Percentiles rank a stretch among this genome's conserved stretches.
These are phyloP conservation scores for Dothideomycetidae sp. DNA, from an alignment of 2,329 filamentous ascomycete genomes.

Conservation along the genomic window DNA sequence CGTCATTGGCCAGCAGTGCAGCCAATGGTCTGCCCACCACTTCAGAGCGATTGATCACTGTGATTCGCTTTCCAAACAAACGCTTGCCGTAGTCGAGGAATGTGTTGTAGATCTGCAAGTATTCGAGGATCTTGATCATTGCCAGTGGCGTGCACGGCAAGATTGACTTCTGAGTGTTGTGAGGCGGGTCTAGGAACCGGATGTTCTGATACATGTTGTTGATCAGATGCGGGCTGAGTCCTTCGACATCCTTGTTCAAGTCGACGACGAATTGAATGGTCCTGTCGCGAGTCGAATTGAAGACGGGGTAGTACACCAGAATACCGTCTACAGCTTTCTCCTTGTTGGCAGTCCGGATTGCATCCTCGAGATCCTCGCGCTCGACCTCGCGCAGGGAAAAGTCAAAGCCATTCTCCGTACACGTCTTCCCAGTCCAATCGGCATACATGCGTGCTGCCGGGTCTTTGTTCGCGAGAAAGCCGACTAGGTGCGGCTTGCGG, in stretches of 20 bases:
- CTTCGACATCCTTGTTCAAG: conserved; percentile 86
- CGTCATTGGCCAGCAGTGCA: conserved; percentile 87
- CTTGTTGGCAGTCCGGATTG: conserved; percentile 69
- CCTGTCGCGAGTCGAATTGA: conserved; percentile 76
- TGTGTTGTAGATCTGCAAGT: conserved; percentile 91
- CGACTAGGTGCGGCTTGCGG: conserved; percentile 65
- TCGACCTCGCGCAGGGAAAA: conserved; percentile 75
- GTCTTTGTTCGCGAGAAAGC: conserved; percentile 84
- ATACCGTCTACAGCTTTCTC: conserved; percentile 70
- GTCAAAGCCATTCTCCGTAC: conserved; percentile 82
- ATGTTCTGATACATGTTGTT: conserved; percentile 99
- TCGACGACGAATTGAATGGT: conserved; percentile 93
- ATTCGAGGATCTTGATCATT: conserved; percentile 91
- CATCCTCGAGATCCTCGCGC: conserved; percentile 81
- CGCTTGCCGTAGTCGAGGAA: conserved; percentile 87
- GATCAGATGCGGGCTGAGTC: conserved; percentile 81
- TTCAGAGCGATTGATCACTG: conserved; percentile 90
- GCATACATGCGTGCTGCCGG: conserved; percentile 87
- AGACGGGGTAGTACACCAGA: conserved; percentile 98
- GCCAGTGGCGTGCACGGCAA: conserved; percentile 91
- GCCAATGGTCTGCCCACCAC: conserved; percentile 89
- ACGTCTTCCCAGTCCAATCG: conserved; percentile 94
- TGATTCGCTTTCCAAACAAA: conserved; percentile 84
- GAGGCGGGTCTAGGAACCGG: conserved; percentile 71
- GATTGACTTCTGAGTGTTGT: conserved; percentile 73